A percentile compares a stretch with the other conserved stretches of the same genome.
Evolutionary conservation across 192 early-diverging fungal species (phyloP).

Genomic region (Diversispora eburnea): DNA sequence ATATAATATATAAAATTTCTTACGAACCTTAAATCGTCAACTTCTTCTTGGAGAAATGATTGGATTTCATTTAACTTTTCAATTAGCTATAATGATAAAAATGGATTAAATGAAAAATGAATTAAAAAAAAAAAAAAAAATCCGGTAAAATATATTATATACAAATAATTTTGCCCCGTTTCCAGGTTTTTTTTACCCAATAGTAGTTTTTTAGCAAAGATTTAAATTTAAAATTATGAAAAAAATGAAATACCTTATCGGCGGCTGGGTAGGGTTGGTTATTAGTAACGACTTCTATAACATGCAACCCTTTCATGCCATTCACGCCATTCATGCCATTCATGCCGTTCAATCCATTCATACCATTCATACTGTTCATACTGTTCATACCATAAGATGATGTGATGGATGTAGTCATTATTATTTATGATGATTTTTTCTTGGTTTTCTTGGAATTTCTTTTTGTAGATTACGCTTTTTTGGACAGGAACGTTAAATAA

Average conservation of each 20-base stretch:
- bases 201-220: not conserved
- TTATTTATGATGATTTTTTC: no score
- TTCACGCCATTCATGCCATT: no score
- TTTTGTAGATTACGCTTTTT: no score
- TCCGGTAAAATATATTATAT: not conserved
- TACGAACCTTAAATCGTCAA: not conserved
- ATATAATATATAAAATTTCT: not conserved
- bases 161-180: not conserved
- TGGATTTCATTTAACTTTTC: slow-evolving; percentile 14
- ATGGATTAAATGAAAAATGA: not conserved
- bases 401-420: no score
- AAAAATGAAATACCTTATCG: slow-evolving; percentile 1
- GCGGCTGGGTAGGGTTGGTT: slow-evolving; percentile 11
- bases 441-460: no score
- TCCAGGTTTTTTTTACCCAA: not conserved
- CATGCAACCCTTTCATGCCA: slow-evolving; percentile 15
- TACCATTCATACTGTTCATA: no score
- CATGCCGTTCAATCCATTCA: no score
- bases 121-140: no score
- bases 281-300: slow-evolving; percentile 18
- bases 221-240: not conserved
- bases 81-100: not conserved
- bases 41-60: slow-evolving; percentile 5
- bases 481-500: no score
- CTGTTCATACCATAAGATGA: no score